These are phyloP conservation scores for Allantophomopsis lycopodina DNA, from an alignment of 2,329 filamentous ascomycete genomes.

Conservation along the genomic window DNA sequence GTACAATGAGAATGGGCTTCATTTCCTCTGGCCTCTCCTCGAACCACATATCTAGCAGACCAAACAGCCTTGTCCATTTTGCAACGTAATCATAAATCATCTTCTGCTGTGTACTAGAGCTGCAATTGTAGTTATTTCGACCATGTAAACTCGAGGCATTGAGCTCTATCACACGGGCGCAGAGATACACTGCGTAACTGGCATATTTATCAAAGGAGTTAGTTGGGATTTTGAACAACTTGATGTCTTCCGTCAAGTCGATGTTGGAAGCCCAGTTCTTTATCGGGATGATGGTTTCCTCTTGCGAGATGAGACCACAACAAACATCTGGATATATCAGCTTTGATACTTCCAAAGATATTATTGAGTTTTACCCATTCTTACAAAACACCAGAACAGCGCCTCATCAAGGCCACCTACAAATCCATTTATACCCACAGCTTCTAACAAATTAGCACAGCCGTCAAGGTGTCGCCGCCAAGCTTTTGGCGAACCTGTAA, in stretches of 20 bases:
- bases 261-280: constrained; percentile 28
- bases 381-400: constrained; percentile 42
- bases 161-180: constrained; percentile 34
- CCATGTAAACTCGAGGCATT: constrained; percentile 19
- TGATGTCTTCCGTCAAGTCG: constrained; percentile 10
- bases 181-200: constrained; percentile 44
- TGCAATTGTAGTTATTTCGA: background rate
- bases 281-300: constrained; percentile 32
- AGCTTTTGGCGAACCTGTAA: constrained; percentile 28
- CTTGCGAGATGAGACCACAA: constrained; percentile 35
- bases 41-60: constrained; percentile 33
- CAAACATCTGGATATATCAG: constrained; percentile 26
- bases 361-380: constrained; percentile 24
- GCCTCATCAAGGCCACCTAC: constrained; percentile 31
- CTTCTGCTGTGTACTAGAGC: background rate
- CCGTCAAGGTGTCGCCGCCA: constrained; percentile 43
- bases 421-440: constrained; percentile 34
- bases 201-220: constrained; percentile 37
- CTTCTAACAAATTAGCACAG: constrained; percentile 36
- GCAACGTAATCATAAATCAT: constrained; percentile 17
- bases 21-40: constrained; percentile 29
- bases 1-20: constrained; percentile 20
- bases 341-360: background rate
- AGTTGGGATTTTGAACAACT: constrained; percentile 19
- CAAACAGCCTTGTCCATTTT: constrained; percentile 33